Evolutionary conservation across 1,139 yeast genomes (phyloP).

Genomic region (Hemisphaericaspora subhashii): DNA sequence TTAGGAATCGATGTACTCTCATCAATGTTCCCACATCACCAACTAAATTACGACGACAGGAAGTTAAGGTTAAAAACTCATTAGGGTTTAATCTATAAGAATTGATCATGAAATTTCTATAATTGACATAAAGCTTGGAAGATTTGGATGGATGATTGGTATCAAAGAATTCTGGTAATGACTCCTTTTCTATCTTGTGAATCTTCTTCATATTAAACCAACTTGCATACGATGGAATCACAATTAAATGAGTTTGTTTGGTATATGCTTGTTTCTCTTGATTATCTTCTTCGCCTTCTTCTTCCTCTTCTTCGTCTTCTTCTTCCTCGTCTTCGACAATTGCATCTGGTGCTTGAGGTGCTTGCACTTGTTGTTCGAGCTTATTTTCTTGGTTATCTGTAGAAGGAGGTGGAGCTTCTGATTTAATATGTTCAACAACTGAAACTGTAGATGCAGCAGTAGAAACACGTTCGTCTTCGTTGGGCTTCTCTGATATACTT

Average conservation of each 20-base stretch:
- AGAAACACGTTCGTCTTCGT: neutral
- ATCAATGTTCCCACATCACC: slow-evolving; percentile 96
- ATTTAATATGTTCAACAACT: slow-evolving; percentile 22
- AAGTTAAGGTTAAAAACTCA: slow-evolving; percentile 89
- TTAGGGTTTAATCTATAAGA: slow-evolving; percentile 90
- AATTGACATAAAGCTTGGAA: slow-evolving; percentile 81
- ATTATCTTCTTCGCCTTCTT: slow-evolving; percentile 37
- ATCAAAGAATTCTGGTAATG: slow-evolving; percentile 89
- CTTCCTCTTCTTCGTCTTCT: slow-evolving; percentile 34
- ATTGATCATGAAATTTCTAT: slow-evolving; percentile 92
- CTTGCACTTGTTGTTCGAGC: neutral
- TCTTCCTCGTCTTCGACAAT: slow-evolving; percentile 22
- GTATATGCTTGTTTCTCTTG: slow-evolving; percentile 32
- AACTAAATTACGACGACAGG: slow-evolving; percentile 89
- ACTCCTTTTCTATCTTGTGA: slow-evolving; percentile 63
- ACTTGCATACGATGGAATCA: slow-evolving; percentile 89
- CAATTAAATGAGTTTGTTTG: slow-evolving; percentile 80
- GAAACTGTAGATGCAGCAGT: slow-evolving; percentile 5
- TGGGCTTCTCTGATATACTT: slow-evolving; percentile 1
- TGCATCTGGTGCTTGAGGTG: slow-evolving; percentile 1
- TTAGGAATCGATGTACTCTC: slow-evolving; percentile 85
- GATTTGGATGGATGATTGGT: slow-evolving; percentile 78
- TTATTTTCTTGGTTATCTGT: neutral
- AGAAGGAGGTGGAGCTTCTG: slow-evolving; percentile 16
- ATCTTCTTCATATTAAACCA: slow-evolving; percentile 84